These are phyloP conservation scores for Cercophora newfieldiana DNA, from an alignment of 495 filamentous ascomycete genomes.

Conservation along the genomic window DNA sequence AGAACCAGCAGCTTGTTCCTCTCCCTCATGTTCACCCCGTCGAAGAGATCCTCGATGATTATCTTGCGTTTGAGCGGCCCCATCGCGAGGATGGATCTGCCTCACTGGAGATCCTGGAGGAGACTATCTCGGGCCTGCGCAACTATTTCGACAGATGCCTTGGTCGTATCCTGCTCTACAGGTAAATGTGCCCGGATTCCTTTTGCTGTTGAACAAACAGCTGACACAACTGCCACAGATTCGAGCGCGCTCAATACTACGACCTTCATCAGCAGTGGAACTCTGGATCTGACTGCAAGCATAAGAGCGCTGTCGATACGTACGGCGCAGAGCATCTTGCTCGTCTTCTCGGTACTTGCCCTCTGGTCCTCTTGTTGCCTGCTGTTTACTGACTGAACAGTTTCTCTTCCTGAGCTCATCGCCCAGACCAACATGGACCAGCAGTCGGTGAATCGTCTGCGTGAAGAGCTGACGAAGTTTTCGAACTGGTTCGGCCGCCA, in stretches of 20 bases:
- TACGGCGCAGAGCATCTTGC: conserved; percentile 92
- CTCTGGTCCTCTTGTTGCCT: not conserved
- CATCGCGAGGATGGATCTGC: conserved; percentile 65
- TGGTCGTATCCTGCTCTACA: conserved; percentile 85
- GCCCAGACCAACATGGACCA: conserved; percentile 97
- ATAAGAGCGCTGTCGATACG: conserved; percentile 69
- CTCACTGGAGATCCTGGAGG: conserved; percentile 81
- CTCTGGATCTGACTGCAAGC: conserved; percentile 54
- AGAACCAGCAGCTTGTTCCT: conserved; percentile 81
- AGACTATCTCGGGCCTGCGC: conserved; percentile 76
- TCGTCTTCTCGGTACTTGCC: conserved; percentile 75
- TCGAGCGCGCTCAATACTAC: conserved; percentile 83
- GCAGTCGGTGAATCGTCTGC: conserved; percentile 80
- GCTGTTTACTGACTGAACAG: conserved; percentile 42
- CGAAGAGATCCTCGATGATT: conserved; percentile 75
- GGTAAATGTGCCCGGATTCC: conserved; percentile 40
- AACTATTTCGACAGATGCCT: conserved; percentile 91
- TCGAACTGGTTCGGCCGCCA: conserved; percentile 78
- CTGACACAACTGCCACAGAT: conserved; percentile 42
- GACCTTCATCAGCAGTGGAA: conserved; percentile 67
- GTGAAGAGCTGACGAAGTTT: conserved; percentile 82
- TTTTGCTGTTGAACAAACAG: not conserved
- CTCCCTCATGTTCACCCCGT: conserved; percentile 77
- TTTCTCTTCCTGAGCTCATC: conserved; percentile 87
- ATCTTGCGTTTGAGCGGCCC: conserved; percentile 65